These are phyloP conservation scores for Diversispora eburnea DNA, from an alignment of 192 early-diverging fungal genomes.

Conservation along the genomic window DNA sequence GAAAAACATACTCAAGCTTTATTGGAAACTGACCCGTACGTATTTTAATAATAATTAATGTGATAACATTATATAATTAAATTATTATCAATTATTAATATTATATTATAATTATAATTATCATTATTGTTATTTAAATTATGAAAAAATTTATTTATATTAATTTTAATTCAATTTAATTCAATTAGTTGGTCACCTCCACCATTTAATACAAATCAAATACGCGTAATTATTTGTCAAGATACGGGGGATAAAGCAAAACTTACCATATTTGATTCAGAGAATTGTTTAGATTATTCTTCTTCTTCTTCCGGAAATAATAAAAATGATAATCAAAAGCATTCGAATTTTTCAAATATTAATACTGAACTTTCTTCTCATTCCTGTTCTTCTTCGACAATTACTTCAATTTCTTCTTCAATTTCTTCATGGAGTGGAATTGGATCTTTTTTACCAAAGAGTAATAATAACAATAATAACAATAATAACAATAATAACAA, in stretches of 20 bases:
- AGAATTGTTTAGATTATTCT: too few species aligned
- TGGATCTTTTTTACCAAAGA: slow-evolving; percentile 13
- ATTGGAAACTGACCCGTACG: slow-evolving; percentile 19
- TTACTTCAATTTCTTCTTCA: background rate
- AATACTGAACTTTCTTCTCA: background rate
- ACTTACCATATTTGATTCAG: slow-evolving; percentile 24
- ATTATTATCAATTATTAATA: background rate
- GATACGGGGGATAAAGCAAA: slow-evolving; percentile 28
- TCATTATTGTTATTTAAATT: background rate
- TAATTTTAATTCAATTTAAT: background rate
- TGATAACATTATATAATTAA: background rate
- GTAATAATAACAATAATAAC: background rate
- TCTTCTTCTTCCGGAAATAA: background rate
- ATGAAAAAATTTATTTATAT: background rate
- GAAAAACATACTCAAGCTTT: slow-evolving; percentile 22
- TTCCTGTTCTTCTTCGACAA: too few species aligned
- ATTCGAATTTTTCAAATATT: background rate
- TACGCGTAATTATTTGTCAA: slow-evolving; percentile 28
- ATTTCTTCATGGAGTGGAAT: slow-evolving; percentile 22
- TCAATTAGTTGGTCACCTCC: slow-evolving; percentile 22
- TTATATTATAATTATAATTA: background rate
- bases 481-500: too few species aligned
- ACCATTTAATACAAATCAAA: slow-evolving; percentile 1
- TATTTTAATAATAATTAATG: background rate
- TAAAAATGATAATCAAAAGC: background rate